These are phyloP conservation scores for Fusarium sp. DNA, from an alignment of 2,329 filamentous ascomycete genomes.

Conservation along the genomic window DNA sequence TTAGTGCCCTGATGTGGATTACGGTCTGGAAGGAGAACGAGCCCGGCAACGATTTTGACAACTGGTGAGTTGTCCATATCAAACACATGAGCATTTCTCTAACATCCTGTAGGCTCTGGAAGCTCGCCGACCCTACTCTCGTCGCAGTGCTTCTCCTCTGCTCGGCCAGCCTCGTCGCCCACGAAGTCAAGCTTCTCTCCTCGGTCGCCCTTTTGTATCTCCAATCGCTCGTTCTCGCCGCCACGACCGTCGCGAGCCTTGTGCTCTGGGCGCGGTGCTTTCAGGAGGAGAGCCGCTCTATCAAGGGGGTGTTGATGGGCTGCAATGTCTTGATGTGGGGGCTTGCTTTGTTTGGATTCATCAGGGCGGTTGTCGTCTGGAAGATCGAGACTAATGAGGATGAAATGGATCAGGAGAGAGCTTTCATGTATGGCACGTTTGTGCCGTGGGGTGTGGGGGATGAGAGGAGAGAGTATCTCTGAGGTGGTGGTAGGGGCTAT, in stretches of 20 bases:
- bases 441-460: constrained; percentile 17
- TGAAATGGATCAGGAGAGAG: constrained; percentile 8
- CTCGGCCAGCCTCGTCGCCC: constrained; percentile 37
- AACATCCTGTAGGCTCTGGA: constrained; percentile 44
- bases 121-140: constrained; percentile 36
- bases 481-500: neutral
- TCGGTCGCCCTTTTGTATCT: constrained; percentile 43
- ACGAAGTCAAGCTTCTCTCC: constrained; percentile 46
- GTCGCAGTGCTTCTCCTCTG: constrained; percentile 38
- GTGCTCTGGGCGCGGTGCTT: constrained; percentile 41
- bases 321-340: constrained; percentile 46
- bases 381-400: constrained; percentile 29
- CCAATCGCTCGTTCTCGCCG: constrained; percentile 42
- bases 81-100: neutral
- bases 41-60: constrained; percentile 39
- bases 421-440: constrained; percentile 38
- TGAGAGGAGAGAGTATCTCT: constrained; percentile 22
- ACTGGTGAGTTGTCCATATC: constrained; percentile 33
- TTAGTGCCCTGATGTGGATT: constrained; percentile 45
- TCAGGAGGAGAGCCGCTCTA: constrained; percentile 33
- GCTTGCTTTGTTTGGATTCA: constrained; percentile 45
- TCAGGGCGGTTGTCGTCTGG: constrained; percentile 47
- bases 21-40: constrained; percentile 43
- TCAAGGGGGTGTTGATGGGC: constrained; percentile 45
- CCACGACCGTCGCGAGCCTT: constrained; percentile 36